Base-by-base conservation (phyloP, 176 grass and related monocot genomes). In the Carex scoparia region DNA sequence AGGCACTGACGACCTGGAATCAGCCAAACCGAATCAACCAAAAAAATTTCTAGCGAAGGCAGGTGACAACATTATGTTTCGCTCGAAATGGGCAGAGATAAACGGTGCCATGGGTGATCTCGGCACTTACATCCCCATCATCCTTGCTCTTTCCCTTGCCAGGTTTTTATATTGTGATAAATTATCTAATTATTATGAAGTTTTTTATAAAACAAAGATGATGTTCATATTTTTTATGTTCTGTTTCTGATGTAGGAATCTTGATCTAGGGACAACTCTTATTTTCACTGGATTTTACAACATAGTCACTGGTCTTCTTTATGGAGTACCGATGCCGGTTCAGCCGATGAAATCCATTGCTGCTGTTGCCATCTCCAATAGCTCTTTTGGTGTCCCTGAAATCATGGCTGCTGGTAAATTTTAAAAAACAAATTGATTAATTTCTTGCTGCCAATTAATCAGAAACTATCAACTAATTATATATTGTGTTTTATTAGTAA, bases 221-320 rank as follows among this genome's bases (percentile, higher is more conserved):
- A 18, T 12, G 14, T 7, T 11, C 2, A n/a, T 81, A 65, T 28
- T 49, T 82, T 77, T 64, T 1, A 66, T 28, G n/a, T 33, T 67
- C 4, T 66, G 10, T 10, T 33, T 67, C 4, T 66, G 10, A 48
- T 42, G 9, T 30, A 88, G 79, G 35, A 53, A 82, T 72, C 86
- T 91, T 23, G 83, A 91, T 74, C 75, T 91, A 31, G 86, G 89
- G 19, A 88, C 89, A 9, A 91, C 89, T 72, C 89, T 91, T 80
- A 70, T 91, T 53, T 91, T 88, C 77, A 91, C 89, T 72, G 89
- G 86, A 32, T 37, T 85, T 74, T 91, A 91, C 82, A 91, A 91
- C 86, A 65, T 63, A 49, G 44, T 91, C 69, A 91, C 89, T n/a
- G 89, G 89, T 46, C 66, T 60, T 60, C 49, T 91, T 83, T 91